phyloP scores from a whole-genome alignment of 2,329 filamentous ascomycete genomes.

The Colletotrichum sp. region DNA sequence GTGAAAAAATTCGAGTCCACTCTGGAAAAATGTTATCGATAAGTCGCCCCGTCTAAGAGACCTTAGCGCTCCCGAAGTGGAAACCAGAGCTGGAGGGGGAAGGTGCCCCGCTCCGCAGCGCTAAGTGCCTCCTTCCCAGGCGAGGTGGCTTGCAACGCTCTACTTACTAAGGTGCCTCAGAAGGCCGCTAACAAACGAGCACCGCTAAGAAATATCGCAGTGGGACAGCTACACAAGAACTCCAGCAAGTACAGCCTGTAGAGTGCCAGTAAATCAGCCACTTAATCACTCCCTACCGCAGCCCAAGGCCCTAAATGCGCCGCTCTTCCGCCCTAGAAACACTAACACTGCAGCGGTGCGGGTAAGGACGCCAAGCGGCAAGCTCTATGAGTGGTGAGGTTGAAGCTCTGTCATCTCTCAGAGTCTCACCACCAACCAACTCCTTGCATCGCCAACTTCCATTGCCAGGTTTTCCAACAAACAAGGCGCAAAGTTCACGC shows the following conservation, averaged over 20 bases:
- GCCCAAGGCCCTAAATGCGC: not conserved
- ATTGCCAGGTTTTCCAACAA: not conserved
- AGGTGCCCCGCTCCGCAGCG: not conserved
- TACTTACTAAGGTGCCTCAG: not conserved
- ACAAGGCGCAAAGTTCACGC: not conserved
- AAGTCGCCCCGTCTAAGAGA: not conserved
- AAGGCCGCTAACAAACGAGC: not conserved
- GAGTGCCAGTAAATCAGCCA: not conserved
- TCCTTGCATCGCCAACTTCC: not conserved
- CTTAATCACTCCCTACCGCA: not conserved
- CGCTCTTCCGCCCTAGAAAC: not conserved
- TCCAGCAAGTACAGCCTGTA: not conserved
- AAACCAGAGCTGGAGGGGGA: not conserved
- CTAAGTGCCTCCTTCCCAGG: not conserved
- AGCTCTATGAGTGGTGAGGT: not conserved
- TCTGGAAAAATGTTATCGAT: conserved; percentile 12
- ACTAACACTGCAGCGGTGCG: not conserved
- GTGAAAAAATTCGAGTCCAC: conserved; percentile 18
- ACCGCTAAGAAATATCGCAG: not conserved
- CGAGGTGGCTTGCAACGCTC: not conserved
- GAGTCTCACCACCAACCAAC: not conserved
- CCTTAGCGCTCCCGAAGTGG: not conserved
- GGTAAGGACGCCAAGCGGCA: not conserved
- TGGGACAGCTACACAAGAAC: not conserved
- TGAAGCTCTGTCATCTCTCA: not conserved